These are phyloP conservation scores for Camelina laxa DNA, from an alignment of 345 rosid species.

Conservation along the genomic window DNA sequence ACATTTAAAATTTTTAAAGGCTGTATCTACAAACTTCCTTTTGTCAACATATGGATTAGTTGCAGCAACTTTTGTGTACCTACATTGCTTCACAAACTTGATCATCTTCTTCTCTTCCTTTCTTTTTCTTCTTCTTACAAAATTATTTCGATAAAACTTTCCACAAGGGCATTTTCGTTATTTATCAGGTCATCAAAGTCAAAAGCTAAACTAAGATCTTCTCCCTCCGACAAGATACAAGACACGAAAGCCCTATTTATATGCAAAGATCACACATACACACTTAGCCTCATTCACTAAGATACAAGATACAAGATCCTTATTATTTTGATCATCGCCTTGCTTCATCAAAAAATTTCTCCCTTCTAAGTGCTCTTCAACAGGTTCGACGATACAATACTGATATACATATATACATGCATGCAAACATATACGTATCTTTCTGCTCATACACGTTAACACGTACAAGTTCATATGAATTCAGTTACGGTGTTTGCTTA, in stretches of 20 bases:
- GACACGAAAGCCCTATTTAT: constrained; percentile 35
- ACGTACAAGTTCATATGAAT: not conserved
- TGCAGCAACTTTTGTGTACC: constrained; percentile 47
- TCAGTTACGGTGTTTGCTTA: not conserved
- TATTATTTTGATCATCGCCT: not conserved
- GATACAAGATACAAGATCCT: too few species aligned
- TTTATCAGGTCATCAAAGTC: constrained; percentile 24
- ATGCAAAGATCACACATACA: constrained; percentile 29
- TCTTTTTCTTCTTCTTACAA: constrained; percentile 24
- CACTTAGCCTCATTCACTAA: constrained; percentile 29
- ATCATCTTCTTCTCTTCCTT: constrained; percentile 41
- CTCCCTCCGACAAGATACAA: constrained; percentile 43
- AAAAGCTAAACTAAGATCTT: constrained; percentile 40
- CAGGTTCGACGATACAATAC: constrained; percentile 28
- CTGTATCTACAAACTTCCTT: constrained; percentile 14
- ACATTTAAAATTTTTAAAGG: not conserved
- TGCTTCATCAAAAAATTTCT: constrained; percentile 26
- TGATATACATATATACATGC: not conserved
- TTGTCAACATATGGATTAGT: constrained; percentile 51
- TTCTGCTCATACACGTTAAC: constrained; percentile 17
- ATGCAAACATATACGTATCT: not conserved
- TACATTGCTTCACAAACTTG: constrained; percentile 47
- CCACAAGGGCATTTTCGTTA: constrained; percentile 30
- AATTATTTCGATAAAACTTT: constrained; percentile 20
- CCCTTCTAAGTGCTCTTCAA: constrained; percentile 30